A percentile compares a stretch with the other conserved stretches of the same genome.
Evolutionary conservation across 75 land plant species (phyloP).

Genomic region (Isoetes taiwanensis): DNA sequence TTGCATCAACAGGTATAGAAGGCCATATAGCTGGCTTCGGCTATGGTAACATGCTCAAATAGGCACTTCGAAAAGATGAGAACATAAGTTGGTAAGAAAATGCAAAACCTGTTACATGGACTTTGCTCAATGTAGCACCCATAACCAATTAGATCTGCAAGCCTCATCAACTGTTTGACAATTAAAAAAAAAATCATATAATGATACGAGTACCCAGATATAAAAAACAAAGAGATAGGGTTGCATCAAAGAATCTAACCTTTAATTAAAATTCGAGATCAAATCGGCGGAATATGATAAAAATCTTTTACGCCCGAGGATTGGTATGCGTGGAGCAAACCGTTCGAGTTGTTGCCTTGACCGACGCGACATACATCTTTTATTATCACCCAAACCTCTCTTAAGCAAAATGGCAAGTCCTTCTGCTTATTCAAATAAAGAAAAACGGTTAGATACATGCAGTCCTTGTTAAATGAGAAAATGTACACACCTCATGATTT

Average conservation of each 20-base stretch:
- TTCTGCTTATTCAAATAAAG: conserved; percentile 34
- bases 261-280: not conserved
- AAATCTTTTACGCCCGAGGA: too few relatives aligned
- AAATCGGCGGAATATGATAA: too few relatives aligned
- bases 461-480: not conserved
- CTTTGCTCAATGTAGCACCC: conserved; percentile 71
- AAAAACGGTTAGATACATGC: not conserved
- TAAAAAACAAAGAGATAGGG: too few relatives aligned
- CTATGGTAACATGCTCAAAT: conserved; percentile 93
- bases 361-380: conserved; percentile 72
- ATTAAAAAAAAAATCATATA: too few relatives aligned
- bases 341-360: conserved; percentile 42
- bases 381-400: conserved; percentile 90
- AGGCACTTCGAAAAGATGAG: conserved; percentile 45
- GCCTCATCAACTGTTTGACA: conserved; percentile 87
- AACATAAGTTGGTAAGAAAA: too few relatives aligned
- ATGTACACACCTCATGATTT: conserved; percentile 49
- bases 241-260: too few relatives aligned
- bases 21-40: conserved; percentile 93
- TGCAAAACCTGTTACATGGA: conserved; percentile 89
- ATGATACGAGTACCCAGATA: too few relatives aligned
- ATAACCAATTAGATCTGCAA: conserved; percentile 84
- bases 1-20: conserved; percentile 57
- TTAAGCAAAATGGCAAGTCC: conserved; percentile 75
- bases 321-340: conserved; percentile 40